phyloP scores from a whole-genome alignment of 768 basidiomycete species.

The Boletus huronensis region DNA sequence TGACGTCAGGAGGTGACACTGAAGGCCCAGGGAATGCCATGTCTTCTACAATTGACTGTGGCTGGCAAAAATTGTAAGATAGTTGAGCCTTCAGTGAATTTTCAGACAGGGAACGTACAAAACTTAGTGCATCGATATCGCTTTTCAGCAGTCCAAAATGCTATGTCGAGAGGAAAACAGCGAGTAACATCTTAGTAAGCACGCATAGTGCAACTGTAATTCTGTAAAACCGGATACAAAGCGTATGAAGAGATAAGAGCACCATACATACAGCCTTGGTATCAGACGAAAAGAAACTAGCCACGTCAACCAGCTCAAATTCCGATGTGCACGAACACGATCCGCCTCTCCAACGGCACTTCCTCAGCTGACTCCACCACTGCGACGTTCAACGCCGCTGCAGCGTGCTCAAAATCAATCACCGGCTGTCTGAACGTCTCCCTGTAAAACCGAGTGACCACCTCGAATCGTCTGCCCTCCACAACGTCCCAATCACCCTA shows the following conservation, averaged over 20 bases:
- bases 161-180: too few relatives aligned
- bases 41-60: too few relatives aligned
- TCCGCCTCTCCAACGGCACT: background rate
- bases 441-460: background rate
- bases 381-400: background rate
- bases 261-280: background rate
- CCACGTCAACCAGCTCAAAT: background rate
- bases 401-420: background rate
- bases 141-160: too few relatives aligned
- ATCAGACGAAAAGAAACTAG: background rate
- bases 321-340: background rate
- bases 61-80: too few relatives aligned
- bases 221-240: background rate
- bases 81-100: too few relatives aligned
- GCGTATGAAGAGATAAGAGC: background rate
- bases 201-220: too few relatives aligned
- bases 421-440: background rate
- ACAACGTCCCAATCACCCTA: background rate
- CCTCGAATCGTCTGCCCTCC: background rate
- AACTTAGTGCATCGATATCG: too few relatives aligned
- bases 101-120: too few relatives aligned
- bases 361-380: background rate
- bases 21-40: too few relatives aligned
- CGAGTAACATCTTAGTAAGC: too few relatives aligned
- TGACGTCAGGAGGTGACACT: too few relatives aligned